Base-by-base conservation (phyloP, 177 flowering plant species). In the Vitis hybrid region DNA sequence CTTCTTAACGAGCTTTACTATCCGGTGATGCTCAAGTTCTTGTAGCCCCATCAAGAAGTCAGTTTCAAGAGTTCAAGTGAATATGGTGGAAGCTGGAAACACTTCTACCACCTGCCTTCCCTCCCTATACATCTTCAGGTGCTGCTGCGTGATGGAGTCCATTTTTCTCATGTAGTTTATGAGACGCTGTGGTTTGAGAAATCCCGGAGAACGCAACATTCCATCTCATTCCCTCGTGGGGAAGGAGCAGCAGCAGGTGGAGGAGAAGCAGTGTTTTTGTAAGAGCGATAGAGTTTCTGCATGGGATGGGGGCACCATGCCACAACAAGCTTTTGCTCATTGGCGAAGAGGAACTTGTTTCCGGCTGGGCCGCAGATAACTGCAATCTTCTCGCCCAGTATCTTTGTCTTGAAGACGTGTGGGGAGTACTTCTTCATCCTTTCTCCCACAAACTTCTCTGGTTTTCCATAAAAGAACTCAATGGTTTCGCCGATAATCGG, bases 261-360 rank as follows among this genome's bases (percentile, higher is more conserved):
- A 1, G 1, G 3, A 0, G 84, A 75, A 1, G 81, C 31, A 28
- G 31, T 24, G 31, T 28, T 28, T 28, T 28, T 28, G 31, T 28
- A 28, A 28, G 31, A 20, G 1, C 88, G 89, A 79, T 86, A 86
- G 60, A 86, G 69, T 63, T 83, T 88, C 66, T 83, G 71, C 51
- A 88, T 78, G 5, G 83, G 75, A 52, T 54, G 12, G 0, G 89
- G 89, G 87, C 86, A 81, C 91, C 91, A 88, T 0, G 81, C 66
- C 3, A 50, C 50, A n/a, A 88, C 91, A 1, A 84, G 82, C 75
- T 82, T 88, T 77, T 82, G 78, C 77, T 88, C 91, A 64, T 88
- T 88, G 6, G 88, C 79, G 75, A 84, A 88, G 67, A 88, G 59
- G 78, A 88, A 86, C 78, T 86, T 88, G 84, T 88, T 84, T 14